Evolutionary conservation across 805 yeast species (phyloP).

Genomic region (Candida quercuum): DNA sequence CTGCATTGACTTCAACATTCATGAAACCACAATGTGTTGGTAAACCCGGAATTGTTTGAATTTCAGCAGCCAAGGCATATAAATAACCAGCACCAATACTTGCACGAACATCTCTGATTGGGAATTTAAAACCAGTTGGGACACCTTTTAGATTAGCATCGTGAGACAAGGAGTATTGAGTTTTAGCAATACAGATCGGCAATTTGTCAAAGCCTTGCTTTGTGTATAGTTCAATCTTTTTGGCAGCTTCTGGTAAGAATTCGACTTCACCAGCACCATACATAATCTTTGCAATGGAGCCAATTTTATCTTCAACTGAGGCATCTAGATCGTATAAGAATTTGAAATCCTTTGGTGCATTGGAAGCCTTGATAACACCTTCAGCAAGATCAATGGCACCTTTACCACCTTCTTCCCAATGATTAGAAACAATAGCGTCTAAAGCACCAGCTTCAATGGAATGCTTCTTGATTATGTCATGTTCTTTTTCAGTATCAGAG

Average conservation of each 20-base stretch:
- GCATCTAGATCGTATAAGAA: constrained; percentile 68
- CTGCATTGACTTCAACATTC: constrained; percentile 88
- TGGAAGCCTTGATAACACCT: constrained; percentile 72
- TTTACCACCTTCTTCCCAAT: constrained; percentile 93
- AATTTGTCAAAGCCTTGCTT: constrained; percentile 84
- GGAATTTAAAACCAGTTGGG: constrained; percentile 89
- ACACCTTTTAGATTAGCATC: constrained; percentile 93
- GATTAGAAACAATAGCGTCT: constrained; percentile 86
- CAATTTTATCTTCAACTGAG: constrained; percentile 75
- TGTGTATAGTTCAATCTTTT: constrained; percentile 77
- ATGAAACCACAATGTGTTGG: constrained; percentile 95
- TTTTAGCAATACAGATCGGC: constrained; percentile 96
- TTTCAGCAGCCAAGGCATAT: constrained; percentile 94
- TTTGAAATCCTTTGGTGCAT: constrained; percentile 43
- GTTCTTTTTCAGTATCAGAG: constrained; percentile 77
- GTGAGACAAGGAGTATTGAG: constrained; percentile 93
- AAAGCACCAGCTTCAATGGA: constrained; percentile 89
- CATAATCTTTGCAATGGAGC: constrained; percentile 78
- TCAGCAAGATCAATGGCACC: constrained; percentile 85
- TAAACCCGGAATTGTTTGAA: constrained; percentile 95
- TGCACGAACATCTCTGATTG: constrained; percentile 90
- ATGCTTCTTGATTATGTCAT: constrained; percentile 71
- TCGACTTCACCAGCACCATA: constrained; percentile 88
- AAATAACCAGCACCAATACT: constrained; percentile 96
- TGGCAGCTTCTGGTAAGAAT: constrained; percentile 73